phyloP scores from a whole-genome alignment of 495 filamentous ascomycete genomes.

The Trichoderma asperelloides region DNA sequence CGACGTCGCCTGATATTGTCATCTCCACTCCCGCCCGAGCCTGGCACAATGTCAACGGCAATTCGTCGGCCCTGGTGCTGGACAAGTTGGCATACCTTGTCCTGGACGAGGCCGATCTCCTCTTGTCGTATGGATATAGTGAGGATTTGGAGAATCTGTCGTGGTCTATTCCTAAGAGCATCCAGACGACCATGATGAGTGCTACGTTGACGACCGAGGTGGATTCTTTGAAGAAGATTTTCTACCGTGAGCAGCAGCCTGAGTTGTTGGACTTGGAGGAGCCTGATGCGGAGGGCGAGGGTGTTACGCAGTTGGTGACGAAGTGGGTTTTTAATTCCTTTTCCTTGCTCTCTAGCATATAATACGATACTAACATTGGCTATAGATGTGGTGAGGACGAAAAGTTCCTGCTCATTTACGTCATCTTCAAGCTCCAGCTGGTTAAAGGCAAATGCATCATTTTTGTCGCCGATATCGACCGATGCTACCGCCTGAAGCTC shows the following conservation, averaged over 20 bases:
- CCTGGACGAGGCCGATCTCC: constrained; percentile 89
- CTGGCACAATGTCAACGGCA: constrained; percentile 52
- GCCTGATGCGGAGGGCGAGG: constrained; percentile 57
- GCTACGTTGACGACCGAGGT: constrained; percentile 84
- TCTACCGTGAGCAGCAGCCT: constrained; percentile 62
- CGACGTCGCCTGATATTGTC: constrained; percentile 82
- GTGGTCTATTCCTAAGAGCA: constrained; percentile 65
- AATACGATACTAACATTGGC: constrained; percentile 12
- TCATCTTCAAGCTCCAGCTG: constrained; percentile 89
- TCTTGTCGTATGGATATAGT: constrained; percentile 91
- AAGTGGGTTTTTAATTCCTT: constrained; percentile 39
- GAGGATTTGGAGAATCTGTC: constrained; percentile 75
- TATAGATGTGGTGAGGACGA: constrained; percentile 82
- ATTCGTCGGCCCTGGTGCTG: constrained; percentile 56
- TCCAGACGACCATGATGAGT: constrained; percentile 89
- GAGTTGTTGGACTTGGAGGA: constrained; percentile 65
- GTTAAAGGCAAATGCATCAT: constrained; percentile 93
- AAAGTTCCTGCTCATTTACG: constrained; percentile 88
- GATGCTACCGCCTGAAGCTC: constrained; percentile 88
- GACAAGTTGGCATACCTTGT: constrained; percentile 69
- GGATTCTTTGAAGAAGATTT: constrained; percentile 73
- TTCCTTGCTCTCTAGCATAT: neutral
- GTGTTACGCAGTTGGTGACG: constrained; percentile 78
- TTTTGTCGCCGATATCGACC: constrained; percentile 88
- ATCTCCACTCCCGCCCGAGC: constrained; percentile 80